phyloP scores from a whole-genome alignment of 305 asterid genomes.

The Plantago coronopus region DNA sequence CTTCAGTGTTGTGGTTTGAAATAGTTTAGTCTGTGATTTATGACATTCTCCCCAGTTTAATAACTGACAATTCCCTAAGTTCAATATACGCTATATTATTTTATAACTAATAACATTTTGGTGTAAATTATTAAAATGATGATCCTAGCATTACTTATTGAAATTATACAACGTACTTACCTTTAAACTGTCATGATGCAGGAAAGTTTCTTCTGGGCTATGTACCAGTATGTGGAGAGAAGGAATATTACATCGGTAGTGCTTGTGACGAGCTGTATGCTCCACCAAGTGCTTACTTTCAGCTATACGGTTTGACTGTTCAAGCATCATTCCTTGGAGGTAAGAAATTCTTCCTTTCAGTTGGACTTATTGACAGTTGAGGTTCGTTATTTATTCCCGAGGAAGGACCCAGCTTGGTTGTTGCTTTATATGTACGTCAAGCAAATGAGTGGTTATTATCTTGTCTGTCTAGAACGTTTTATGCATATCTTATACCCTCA shows the following conservation, averaged over 20 bases:
- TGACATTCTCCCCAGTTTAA: background rate
- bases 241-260: constrained; percentile 87
- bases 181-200: constrained; percentile 28
- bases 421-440: background rate
- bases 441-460: no score
- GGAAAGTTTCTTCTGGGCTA: constrained; percentile 83
- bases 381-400: background rate
- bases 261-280: constrained; percentile 90
- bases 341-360: constrained; percentile 27
- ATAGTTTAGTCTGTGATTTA: background rate
- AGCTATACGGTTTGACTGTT: constrained; percentile 78
- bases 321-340: constrained; percentile 97
- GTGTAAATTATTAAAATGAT: constrained; percentile 9
- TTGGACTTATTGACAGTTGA: background rate
- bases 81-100: background rate
- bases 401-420: background rate
- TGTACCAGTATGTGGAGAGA: constrained; percentile 79
- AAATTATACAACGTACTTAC: constrained; percentile 1
- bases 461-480: no score
- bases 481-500: no score
- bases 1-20: background rate
- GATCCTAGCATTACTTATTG: constrained; percentile 14
- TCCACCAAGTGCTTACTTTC: constrained; percentile 95
- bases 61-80: background rate
- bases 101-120: background rate